Conservation (phyloP, 73 alveolate species). For the Paramecium sexaurelia region DNA sequence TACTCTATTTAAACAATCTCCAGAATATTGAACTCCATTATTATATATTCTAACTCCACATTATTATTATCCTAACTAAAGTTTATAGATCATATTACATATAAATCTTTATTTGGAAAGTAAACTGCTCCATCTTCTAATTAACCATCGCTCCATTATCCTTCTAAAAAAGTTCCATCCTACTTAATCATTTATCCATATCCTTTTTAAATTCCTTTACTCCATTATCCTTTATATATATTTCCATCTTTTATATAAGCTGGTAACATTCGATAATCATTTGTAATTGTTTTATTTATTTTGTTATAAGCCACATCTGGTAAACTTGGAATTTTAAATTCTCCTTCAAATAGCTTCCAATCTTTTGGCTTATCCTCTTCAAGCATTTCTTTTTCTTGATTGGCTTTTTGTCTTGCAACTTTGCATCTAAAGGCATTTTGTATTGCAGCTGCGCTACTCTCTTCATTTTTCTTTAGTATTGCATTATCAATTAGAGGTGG, state of each 20-base stretch:
- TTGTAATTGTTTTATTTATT: not conserved
- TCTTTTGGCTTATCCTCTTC: conserved; percentile 37
- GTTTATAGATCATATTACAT: not conserved
- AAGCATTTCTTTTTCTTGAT: not conserved
- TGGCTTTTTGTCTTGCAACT: not conserved
- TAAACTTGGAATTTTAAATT: not conserved
- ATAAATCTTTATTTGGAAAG: conserved; percentile 31
- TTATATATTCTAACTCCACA: not conserved
- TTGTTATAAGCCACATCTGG: not conserved
- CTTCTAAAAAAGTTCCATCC: conserved; percentile 52
- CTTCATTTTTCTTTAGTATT: not conserved
- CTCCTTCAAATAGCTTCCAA: not conserved
- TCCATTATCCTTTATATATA: conserved; percentile 25
- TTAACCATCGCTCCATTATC: conserved; percentile 32
- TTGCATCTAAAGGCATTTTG: not conserved
- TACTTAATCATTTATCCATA: not conserved
- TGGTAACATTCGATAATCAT: not conserved
- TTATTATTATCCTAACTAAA: not conserved
- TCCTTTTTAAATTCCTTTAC: not conserved
- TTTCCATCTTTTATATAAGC: conserved; percentile 11
- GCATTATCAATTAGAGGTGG: not conserved
- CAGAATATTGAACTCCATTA: conserved; percentile 65
- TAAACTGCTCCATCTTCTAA: conserved; percentile 1
- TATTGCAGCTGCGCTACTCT: not conserved
- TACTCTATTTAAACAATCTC: conserved; percentile 62